Conservation (phyloP, 1,284 basidiomycete species). For the Apiotrichum mycotoxinovorans region DNA sequence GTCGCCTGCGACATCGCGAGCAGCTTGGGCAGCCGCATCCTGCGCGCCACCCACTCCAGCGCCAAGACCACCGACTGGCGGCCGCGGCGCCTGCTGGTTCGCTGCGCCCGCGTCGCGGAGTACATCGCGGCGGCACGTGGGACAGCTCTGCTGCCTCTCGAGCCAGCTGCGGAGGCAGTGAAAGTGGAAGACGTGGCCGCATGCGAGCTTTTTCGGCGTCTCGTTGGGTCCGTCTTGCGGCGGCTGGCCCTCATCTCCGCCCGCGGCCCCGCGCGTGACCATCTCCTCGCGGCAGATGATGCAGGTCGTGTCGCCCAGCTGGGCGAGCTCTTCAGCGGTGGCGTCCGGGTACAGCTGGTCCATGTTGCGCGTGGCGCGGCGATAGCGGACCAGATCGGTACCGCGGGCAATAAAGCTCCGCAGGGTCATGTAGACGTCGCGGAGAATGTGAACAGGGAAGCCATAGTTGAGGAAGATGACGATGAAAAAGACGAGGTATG, state of each 20-base stretch:
- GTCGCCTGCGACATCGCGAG: constrained; percentile 36
- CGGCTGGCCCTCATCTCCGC: background rate
- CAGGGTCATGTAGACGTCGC: constrained; percentile 93
- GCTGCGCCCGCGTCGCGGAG: constrained; percentile 55
- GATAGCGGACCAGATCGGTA: constrained; percentile 83
- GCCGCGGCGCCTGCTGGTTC: background rate
- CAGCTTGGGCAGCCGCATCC: constrained; percentile 23
- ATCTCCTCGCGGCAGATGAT: constrained; percentile 99
- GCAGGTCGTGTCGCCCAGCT: constrained; percentile 83
- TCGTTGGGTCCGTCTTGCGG: constrained; percentile 73
- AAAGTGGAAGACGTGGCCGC: constrained; percentile 98
- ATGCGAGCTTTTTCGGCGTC: constrained; percentile 92
- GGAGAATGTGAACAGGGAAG: constrained; percentile 92
- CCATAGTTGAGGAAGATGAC: constrained; percentile 91
- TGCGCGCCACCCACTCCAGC: too few species aligned
- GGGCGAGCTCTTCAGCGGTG: constrained; percentile 74
- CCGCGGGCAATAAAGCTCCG: constrained; percentile 84
- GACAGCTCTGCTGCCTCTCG: constrained; percentile 86
- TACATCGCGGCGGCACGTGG: constrained; percentile 89
- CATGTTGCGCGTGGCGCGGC: constrained; percentile 94
- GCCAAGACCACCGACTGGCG: background rate
- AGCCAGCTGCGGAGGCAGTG: constrained; percentile 96
- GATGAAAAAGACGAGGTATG: constrained; percentile 88
- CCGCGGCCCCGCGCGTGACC: constrained; percentile 52
- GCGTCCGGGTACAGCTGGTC: constrained; percentile 92